Percentiles rank a stretch among this genome's conserved stretches.
Conservation (phyloP, 192 early-diverging fungal genomes). For the Backusella sp. region DNA sequence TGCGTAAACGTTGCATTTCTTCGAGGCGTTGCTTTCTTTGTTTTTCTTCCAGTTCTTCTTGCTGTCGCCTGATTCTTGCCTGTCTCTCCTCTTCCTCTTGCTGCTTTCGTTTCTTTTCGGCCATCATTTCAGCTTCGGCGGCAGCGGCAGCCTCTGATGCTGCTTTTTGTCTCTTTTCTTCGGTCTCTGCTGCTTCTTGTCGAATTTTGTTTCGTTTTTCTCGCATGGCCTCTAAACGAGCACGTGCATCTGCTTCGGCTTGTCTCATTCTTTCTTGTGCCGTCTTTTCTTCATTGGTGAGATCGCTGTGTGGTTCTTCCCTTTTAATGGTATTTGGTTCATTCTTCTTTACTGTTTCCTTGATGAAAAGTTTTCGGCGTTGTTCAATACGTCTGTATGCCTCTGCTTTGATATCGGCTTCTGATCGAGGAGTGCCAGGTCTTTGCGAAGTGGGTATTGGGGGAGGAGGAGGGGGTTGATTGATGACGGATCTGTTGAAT, state of each 20-base stretch:
- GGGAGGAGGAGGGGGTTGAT: constrained; percentile 10
- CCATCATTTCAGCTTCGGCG: constrained; percentile 32
- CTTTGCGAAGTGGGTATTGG: constrained; percentile 31
- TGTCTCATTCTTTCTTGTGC: constrained; percentile 46
- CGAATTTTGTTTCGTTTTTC: constrained; percentile 22
- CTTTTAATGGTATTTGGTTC: background rate
- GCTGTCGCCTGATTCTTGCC: constrained; percentile 12
- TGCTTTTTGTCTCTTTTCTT: constrained; percentile 28
- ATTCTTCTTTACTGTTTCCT: background rate
- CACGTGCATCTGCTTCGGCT: constrained; percentile 39
- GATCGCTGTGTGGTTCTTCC: background rate
- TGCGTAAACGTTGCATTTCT: constrained; percentile 17
- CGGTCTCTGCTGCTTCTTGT: constrained; percentile 40
- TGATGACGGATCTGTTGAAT: background rate
- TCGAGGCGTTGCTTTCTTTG: background rate
- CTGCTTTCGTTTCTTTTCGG: constrained; percentile 39
- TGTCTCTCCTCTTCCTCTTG: constrained; percentile 27
- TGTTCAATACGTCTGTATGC: constrained; percentile 50
- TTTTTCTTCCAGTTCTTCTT: constrained; percentile 21
- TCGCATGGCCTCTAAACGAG: constrained; percentile 30
- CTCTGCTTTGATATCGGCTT: constrained; percentile 55
- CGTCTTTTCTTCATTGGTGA: constrained; percentile 28
- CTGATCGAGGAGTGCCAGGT: constrained; percentile 33
- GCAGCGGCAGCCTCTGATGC: constrained; percentile 19
- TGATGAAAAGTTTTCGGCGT: constrained; percentile 21